Base-by-base conservation (phyloP, 371 early-diverging fungal genomes). In the Rhizopus stolonifer region DNA sequence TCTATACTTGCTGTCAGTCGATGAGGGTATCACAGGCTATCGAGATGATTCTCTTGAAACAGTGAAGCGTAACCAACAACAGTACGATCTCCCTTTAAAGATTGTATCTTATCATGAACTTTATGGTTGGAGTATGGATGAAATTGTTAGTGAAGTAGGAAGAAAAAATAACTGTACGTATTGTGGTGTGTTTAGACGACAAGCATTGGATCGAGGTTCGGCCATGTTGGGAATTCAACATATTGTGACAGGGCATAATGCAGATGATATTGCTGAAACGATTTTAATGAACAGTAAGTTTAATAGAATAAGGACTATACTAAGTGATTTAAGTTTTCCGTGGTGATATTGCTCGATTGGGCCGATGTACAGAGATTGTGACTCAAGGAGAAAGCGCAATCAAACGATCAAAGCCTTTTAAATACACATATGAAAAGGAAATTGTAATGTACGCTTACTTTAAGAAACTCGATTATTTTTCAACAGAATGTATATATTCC, bases 401-500 rank as follows among this genome's bases (percentile, higher is more conserved):
- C 48, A 85, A 79, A 51, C 80, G 99, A 58, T 94, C 95, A 25
- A 99, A 99, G 78, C 99, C 99, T 2, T 97, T 99, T 79, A 99
- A 98, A 67, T 96, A 96, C 66, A 96, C 97, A 0, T 99, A 99
- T 62, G 99, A 99, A 73, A 99, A 99, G 77, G 99, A 99, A 62
- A 99, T 99, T 61, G 99, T 99, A 62, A 94, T 99, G 95, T 96
- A 99, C 65, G 99, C 99, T n/a, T 99, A 98, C 69, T 94, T 94
- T 66, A 93, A 95, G 70, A 93, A 98, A 47, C 81, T 99, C 26
- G 96, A 96, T 64, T 99, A 99, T 78, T 99, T 99, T 58, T 97
- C 99, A 8, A 99, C 99, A 3, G 99, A 99, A 71, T 99, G 99
- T 72, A 95, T 88, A 33, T 99, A 99, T 74, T 92, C 98, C 15